These are phyloP conservation scores for Allium fistulosum DNA, from an alignment of 106 monocot species.

Conservation along the genomic window DNA sequence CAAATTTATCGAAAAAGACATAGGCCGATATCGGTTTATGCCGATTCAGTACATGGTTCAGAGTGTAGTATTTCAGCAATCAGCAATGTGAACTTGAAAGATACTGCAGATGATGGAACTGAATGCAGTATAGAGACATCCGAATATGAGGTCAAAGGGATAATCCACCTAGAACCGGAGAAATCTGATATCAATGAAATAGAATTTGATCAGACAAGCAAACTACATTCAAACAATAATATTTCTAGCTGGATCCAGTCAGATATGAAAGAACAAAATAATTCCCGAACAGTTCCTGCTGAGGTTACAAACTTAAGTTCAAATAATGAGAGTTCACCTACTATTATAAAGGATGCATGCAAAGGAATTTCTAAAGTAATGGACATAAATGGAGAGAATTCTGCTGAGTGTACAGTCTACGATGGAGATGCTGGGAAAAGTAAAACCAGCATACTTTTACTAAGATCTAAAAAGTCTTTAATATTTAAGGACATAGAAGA, in stretches of 20 bases:
- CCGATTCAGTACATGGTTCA: conserved; percentile 38
- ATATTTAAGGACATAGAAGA: too few relatives aligned
- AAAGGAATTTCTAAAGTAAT: too few relatives aligned
- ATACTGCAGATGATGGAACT: conserved; percentile 19
- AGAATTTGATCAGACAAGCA: not conserved
- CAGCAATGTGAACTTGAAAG: conserved; percentile 10
- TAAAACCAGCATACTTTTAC: too few relatives aligned
- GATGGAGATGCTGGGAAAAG: too few relatives aligned
- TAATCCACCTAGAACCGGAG: conserved; percentile 33
- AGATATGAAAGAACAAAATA: not conserved
- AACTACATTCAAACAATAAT: not conserved
- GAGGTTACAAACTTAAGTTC: not conserved
- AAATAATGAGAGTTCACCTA: too few relatives aligned
- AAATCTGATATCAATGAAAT: conserved; percentile 9
- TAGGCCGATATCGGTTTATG: conserved; percentile 44
- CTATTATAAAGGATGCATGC: too few relatives aligned
- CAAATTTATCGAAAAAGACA: conserved; percentile 22
- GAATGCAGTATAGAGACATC: conserved; percentile 33
- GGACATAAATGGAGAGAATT: too few relatives aligned
- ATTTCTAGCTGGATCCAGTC: not conserved
- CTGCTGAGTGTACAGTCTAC: too few relatives aligned
- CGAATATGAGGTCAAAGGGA: conserved; percentile 43
- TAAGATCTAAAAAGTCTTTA: too few relatives aligned
- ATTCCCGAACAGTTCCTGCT: not conserved
- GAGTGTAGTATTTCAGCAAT: conserved; percentile 35